phyloP scores from a whole-genome alignment of 2,329 filamentous ascomycete genomes.

The Phaeomoniella chlamydospora region DNA sequence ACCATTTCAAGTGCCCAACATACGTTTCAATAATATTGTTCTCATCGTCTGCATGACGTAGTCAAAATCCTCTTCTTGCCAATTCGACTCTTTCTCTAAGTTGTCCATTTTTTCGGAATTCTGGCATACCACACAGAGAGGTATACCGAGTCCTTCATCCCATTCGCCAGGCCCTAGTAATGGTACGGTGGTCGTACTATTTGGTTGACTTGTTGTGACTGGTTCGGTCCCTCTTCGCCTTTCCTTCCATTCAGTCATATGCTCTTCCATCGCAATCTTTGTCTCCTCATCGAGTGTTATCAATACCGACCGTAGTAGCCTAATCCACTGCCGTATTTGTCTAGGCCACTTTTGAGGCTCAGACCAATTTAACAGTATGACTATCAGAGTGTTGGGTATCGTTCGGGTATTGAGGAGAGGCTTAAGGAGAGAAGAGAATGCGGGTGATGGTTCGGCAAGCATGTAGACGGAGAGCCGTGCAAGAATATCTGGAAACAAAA shows the following conservation, averaged over 20 bases:
- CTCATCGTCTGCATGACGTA: constrained; percentile 86
- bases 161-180: constrained; percentile 82
- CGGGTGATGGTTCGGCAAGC: constrained; percentile 67
- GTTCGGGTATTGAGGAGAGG: constrained; percentile 74
- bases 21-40: constrained; percentile 76
- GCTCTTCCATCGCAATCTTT: constrained; percentile 74
- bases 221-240: constrained; percentile 50
- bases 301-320: constrained; percentile 64
- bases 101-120: constrained; percentile 80
- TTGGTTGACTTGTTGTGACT: constrained; percentile 41
- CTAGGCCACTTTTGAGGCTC: constrained; percentile 87
- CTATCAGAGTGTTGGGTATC: constrained; percentile 73
- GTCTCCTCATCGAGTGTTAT: constrained; percentile 59
- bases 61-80: constrained; percentile 95
- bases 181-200: constrained; percentile 2
- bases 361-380: constrained; percentile 90
- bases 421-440: constrained; percentile 69
- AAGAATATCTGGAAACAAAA: constrained; percentile 53
- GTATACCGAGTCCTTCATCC: constrained; percentile 77
- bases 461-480: constrained; percentile 82
- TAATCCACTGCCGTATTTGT: constrained; percentile 78
- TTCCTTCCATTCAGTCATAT: constrained; percentile 67
- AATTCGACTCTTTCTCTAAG: constrained; percentile 75
- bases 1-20: constrained; percentile 22
- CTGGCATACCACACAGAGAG: constrained; percentile 88